These are phyloP conservation scores for Triticum urartu DNA, from an alignment of 176 grass and related monocot species.

Conservation along the genomic window DNA sequence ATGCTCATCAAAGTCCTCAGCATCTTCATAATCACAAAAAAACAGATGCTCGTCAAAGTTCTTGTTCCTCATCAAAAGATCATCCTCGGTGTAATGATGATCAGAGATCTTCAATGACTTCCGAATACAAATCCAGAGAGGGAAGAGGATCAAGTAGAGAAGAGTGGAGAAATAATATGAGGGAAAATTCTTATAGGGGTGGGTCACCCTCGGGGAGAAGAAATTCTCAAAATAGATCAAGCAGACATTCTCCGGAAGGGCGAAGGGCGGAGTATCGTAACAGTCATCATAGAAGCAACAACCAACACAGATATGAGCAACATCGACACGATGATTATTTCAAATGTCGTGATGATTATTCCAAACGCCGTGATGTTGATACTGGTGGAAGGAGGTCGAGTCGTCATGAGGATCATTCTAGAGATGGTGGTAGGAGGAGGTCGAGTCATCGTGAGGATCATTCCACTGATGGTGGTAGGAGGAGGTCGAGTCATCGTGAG, in stretches of 20 bases:
- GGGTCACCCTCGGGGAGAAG: background rate
- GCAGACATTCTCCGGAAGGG: background rate
- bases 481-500: background rate
- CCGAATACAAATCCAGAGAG: constrained; percentile 5
- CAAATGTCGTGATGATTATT: background rate
- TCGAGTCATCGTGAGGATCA: background rate
- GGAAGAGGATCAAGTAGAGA: background rate
- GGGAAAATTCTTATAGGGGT: constrained; percentile 22
- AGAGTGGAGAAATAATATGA: background rate
- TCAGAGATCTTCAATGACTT: background rate
- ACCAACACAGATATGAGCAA: background rate
- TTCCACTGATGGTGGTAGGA: background rate
- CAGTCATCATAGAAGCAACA: background rate
- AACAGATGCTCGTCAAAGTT: background rate
- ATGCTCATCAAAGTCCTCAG: background rate
- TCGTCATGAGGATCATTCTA: background rate
- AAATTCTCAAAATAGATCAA: constrained; percentile 18
- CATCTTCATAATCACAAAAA: background rate
- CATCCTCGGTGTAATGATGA: background rate
- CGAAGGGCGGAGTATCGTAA: background rate
- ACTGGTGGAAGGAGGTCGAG: background rate
- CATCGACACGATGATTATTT: background rate
- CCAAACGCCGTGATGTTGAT: background rate
- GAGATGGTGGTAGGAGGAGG: background rate
- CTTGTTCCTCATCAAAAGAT: background rate